Evolutionary conservation across 345 rosid species (phyloP), one percentile per base, ranked within the genome.

Genomic region (Orychophragmus violaceus): DNA sequence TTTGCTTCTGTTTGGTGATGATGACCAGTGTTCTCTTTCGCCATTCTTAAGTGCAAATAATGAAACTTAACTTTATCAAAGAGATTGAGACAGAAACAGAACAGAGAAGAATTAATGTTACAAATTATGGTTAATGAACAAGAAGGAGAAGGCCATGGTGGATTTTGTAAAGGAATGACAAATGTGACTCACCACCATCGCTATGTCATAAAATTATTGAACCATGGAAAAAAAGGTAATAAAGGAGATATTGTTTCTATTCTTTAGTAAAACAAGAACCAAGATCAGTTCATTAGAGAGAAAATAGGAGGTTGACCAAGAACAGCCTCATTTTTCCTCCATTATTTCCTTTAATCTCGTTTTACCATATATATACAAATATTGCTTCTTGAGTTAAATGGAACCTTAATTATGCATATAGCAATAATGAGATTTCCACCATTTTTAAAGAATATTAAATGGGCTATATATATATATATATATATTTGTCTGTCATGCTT

Each of bases 301-400:
- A 61, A 60, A 68, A 27, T 54, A 61, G 78, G 86, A 83, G 82
- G 49, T 70, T 74, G 81, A 84, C 80, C 79, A 64, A 57, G 66
- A 72, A 48, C 66, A 81, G 83, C 91, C 89, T 69, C 54, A 64
- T 59, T 83, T n/a, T 85, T 72, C 39, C 84, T 82, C 86, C 32
- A 3, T 58, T 28, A 2, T 23, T 41, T 66, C 77, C 77, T 74
- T 46, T 46, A 61, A 45, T 12, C 54, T 45, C 74, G 69, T 68
- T 54, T 68, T 51, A 28, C 78, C 69, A 22, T 45, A 45, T n/a
- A 61, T 55, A 62, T 18, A 71, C 48, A 60, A n/a, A n/a, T n/a
- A n/a, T n/a, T 44, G 30, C 45, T 16, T 39, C 35, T 21, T 55
- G 42, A 29, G 27, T 32, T 19, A 14, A 56, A 46, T 50, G 49